A percentile compares a stretch with the other conserved stretches of the same genome.
phyloP scores from a whole-genome alignment of 768 basidiomycete species.

The Hygrophorus russula region DNA sequence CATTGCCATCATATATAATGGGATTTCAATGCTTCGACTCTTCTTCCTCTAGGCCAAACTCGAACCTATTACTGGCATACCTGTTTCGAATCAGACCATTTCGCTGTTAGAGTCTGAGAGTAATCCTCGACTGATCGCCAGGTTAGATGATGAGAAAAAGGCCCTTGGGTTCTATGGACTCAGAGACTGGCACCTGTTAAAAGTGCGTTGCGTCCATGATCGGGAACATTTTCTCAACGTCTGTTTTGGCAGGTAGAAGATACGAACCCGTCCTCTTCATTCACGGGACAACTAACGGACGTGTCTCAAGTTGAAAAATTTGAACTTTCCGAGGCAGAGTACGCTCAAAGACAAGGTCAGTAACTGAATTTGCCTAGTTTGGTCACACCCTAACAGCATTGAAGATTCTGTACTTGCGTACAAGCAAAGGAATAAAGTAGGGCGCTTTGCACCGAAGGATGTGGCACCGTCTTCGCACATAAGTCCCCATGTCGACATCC shows the following conservation, averaged over 20 bases:
- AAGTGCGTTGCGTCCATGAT: conserved; percentile 34
- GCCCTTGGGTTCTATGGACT: conserved; percentile 68
- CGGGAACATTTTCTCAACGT: background rate
- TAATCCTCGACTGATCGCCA: conserved; percentile 35
- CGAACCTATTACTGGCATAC: conserved; percentile 87
- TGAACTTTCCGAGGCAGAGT: conserved; percentile 74
- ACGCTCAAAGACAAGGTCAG: conserved; percentile 68
- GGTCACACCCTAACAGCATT: background rate
- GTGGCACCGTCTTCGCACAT: conserved; percentile 15
- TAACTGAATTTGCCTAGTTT: background rate
- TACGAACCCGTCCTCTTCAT: conserved; percentile 59
- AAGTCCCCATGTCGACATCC: conserved; percentile 32
- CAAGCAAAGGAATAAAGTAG: conserved; percentile 79
- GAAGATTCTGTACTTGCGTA: conserved; percentile 87
- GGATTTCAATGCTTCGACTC: conserved; percentile 6
- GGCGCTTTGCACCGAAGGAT: conserved; percentile 65
- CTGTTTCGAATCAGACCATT: conserved; percentile 60
- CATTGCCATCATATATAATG: conserved; percentile 7
- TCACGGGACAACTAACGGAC: conserved; percentile 81
- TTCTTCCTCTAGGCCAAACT: conserved; percentile 50
- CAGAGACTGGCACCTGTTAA: conserved; percentile 68
- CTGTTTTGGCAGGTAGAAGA: conserved; percentile 47
- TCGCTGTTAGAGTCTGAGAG: conserved; percentile 48
- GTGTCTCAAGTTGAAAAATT: conserved; percentile 86
- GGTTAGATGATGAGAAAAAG: conserved; percentile 55